These are phyloP conservation scores for Aeschynomene evenia DNA, from an alignment of 306 rosid genomes.

Conservation along the genomic window DNA sequence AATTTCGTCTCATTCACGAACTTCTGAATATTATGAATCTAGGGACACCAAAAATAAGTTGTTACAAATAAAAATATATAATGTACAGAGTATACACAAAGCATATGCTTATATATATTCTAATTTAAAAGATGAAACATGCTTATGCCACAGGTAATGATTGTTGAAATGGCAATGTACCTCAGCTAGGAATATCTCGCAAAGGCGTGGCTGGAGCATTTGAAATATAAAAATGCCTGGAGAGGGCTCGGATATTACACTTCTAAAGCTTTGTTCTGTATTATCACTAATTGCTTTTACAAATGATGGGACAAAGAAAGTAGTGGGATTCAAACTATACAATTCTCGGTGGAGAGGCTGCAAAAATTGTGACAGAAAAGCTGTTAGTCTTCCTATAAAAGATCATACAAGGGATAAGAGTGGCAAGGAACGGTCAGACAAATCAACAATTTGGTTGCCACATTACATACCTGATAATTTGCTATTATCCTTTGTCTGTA, in stretches of 20 bases:
- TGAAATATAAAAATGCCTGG: constrained; percentile 76
- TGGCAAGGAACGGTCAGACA: neutral
- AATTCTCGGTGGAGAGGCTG: constrained; percentile 73
- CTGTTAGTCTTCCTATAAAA: constrained; percentile 17
- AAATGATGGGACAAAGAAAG: constrained; percentile 81
- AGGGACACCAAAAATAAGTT: constrained; percentile 35
- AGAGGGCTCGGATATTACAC: constrained; percentile 64
- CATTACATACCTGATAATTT: constrained; percentile 67
- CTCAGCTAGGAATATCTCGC: constrained; percentile 79
- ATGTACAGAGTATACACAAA: neutral
- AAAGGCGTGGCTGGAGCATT: constrained; percentile 76
- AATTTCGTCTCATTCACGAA: constrained; percentile 79
- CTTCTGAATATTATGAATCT: constrained; percentile 86
- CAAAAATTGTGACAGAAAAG: constrained; percentile 24
- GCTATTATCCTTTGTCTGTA: constrained; percentile 76
- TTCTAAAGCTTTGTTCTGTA: constrained; percentile 77
- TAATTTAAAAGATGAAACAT: constrained; percentile 14
- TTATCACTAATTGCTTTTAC: constrained; percentile 72
- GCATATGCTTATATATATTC: constrained; percentile 6
- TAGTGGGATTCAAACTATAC: constrained; percentile 56
- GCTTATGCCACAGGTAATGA: constrained; percentile 18
- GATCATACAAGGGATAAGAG: constrained; percentile 1
- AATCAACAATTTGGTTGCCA: neutral
- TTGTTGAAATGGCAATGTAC: constrained; percentile 46
- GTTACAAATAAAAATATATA: constrained; percentile 18